A percentile compares a stretch with the other conserved stretches of the same genome.
These are phyloP conservation scores for Thuidium tamariscinum DNA, from an alignment of 225 moss, liverwort and hornwort genomes.

Conservation along the genomic window DNA sequence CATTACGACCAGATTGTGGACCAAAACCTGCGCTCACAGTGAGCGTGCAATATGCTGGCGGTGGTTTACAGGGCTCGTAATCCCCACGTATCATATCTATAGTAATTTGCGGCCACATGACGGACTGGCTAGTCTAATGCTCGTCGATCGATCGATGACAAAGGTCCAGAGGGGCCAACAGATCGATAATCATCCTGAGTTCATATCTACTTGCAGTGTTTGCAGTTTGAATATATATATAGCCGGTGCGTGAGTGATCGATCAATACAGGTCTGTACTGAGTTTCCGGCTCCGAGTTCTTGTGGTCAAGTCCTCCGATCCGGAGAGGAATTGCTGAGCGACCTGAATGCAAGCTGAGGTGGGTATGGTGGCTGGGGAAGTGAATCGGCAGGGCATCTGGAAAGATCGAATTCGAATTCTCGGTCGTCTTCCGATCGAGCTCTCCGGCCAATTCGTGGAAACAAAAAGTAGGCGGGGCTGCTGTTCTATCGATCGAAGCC, in stretches of 20 bases:
- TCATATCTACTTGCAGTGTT: too few species aligned
- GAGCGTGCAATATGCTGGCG: too few species aligned
- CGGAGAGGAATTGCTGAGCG: not conserved
- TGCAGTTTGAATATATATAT: not conserved
- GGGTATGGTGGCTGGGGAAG: too few species aligned
- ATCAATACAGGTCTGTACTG: not conserved
- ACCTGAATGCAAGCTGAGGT: not conserved
- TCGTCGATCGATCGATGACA: not conserved
- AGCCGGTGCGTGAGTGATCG: not conserved
- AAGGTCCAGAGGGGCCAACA: not conserved
- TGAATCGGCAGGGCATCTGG: not conserved
- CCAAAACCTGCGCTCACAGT: too few species aligned
- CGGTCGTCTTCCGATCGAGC: not conserved
- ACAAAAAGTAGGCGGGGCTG: not conserved
- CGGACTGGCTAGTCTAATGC: not conserved
- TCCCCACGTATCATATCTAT: not conserved
- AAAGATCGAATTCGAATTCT: too few species aligned
- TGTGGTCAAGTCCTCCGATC: not conserved
- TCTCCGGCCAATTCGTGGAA: not conserved
- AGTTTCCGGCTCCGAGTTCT: not conserved
- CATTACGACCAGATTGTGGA: too few species aligned
- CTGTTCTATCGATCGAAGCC: too few species aligned
- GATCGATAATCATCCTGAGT: too few species aligned
- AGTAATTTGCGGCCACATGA: not conserved
- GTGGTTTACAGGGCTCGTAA: not conserved